These are phyloP conservation scores for Streptanthus diversifolius DNA, from an alignment of 345 rosid species.

Conservation along the genomic window DNA sequence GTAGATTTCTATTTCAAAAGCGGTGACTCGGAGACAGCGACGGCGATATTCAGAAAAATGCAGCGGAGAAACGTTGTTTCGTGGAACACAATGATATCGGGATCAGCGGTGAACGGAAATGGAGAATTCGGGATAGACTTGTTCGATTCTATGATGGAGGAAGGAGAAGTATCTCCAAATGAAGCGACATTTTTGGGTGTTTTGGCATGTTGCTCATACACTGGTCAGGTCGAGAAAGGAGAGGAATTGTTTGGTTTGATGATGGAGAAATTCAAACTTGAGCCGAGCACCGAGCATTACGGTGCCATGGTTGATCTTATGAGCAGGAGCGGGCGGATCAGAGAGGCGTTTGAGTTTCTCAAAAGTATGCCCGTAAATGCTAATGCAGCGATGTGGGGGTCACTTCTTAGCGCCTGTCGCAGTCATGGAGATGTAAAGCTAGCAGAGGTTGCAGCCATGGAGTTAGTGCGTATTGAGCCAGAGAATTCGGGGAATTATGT, in stretches of 20 bases:
- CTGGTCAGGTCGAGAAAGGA: constrained; percentile 54
- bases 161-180: constrained; percentile 44
- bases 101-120: constrained; percentile 57
- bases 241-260: constrained; percentile 48
- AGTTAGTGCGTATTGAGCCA: constrained; percentile 55
- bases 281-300: constrained; percentile 58
- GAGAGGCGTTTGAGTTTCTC: constrained; percentile 59
- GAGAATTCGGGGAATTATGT: constrained; percentile 71
- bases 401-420: constrained; percentile 65
- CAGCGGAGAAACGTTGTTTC: constrained; percentile 48
- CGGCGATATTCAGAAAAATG: constrained; percentile 42
- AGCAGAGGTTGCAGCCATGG: constrained; percentile 53
- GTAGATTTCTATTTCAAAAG: constrained; percentile 60
- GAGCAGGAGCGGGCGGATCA: constrained; percentile 52
- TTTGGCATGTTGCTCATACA: constrained; percentile 62
- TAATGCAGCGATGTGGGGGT: constrained; percentile 64
- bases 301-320: constrained; percentile 75
- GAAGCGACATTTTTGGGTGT: constrained; percentile 49
- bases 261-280: constrained; percentile 37
- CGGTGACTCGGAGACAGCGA: constrained; percentile 54
- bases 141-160: constrained; percentile 52
- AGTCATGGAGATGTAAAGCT: constrained; percentile 56
- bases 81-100: constrained; percentile 69
- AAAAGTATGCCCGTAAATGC: constrained; percentile 44
- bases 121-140: constrained; percentile 51